phyloP scores from a whole-genome alignment of 495 filamentous ascomycete genomes.

The Thozetella sp. region DNA sequence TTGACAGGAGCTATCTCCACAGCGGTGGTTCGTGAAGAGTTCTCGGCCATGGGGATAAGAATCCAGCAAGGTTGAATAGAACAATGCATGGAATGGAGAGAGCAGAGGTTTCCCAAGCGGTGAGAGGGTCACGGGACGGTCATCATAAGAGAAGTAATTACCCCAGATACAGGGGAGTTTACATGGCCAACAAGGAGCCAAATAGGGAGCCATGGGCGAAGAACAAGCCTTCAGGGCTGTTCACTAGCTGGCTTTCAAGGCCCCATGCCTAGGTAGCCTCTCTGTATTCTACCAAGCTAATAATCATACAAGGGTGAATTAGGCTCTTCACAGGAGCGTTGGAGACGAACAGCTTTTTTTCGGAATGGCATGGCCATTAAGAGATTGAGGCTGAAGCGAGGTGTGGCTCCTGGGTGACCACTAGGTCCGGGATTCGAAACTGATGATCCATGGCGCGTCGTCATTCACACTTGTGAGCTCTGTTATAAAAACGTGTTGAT shows the following conservation, averaged over 20 bases:
- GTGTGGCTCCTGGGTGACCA: neutral
- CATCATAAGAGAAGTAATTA: too few relatives aligned
- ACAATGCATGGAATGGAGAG: constrained; percentile 1
- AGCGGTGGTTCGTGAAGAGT: neutral
- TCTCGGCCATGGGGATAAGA: neutral
- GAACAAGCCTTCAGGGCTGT: too few relatives aligned
- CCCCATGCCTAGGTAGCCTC: too few relatives aligned
- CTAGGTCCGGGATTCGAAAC: neutral
- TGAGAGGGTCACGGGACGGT: too few relatives aligned
- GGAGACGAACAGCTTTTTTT: neutral
- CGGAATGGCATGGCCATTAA: neutral
- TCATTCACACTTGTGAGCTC: neutral
- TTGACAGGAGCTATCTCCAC: neutral
- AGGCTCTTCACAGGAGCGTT: too few relatives aligned
- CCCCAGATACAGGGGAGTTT: too few relatives aligned
- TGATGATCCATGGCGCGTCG: neutral
- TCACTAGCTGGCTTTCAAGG: too few relatives aligned
- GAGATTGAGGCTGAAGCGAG: neutral
- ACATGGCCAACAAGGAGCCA: too few relatives aligned
- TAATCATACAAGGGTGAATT: too few relatives aligned
- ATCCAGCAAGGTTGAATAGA: neutral
- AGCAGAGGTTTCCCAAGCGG: constrained; percentile 1
- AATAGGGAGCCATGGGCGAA: too few relatives aligned
- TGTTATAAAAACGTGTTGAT: neutral
- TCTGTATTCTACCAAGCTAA: too few relatives aligned